phyloP scores from a whole-genome alignment of 1,284 basidiomycete species.

The Porodaedalea pini region DNA sequence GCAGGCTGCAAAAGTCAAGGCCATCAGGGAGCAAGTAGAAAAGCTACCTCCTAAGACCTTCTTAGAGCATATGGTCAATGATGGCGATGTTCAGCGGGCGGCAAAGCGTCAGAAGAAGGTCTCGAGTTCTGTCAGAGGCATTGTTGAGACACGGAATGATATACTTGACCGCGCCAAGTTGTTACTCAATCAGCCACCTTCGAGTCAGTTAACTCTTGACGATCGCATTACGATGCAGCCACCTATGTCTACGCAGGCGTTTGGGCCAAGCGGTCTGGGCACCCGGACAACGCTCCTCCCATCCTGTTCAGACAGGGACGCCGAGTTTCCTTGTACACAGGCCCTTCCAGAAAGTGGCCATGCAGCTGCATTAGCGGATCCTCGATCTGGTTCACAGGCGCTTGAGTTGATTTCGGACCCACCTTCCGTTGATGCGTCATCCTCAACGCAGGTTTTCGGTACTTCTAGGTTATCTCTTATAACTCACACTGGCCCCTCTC shows the following conservation, averaged over 20 bases:
- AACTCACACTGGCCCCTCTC: not conserved
- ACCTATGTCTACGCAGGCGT: conserved; percentile 31
- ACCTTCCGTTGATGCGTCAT: not conserved
- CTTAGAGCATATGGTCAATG: conserved; percentile 51
- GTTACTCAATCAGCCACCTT: not conserved
- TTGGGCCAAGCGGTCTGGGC: conserved; percentile 29
- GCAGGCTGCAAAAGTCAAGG: conserved; percentile 18
- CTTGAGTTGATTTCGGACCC: not conserved
- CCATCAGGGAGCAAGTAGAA: conserved; percentile 29
- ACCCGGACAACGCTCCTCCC: conserved; percentile 5
- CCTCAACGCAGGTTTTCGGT: not conserved
- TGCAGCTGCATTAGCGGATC: not conserved
- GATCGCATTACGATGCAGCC: not conserved
- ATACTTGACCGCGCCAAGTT: conserved; percentile 51
- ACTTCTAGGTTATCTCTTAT: not conserved
- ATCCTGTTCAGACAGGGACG: not conserved
- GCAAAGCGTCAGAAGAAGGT: conserved; percentile 37
- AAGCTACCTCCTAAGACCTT: conserved; percentile 38
- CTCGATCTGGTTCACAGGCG: not conserved
- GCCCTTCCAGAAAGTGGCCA: conserved; percentile 40
- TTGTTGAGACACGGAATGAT: conserved; percentile 44
- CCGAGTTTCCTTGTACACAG: conserved; percentile 36
- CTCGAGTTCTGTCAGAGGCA: conserved; percentile 44
- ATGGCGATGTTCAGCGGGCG: conserved; percentile 43
- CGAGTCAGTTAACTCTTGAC: not conserved